Evolutionary conservation across 148 eudicot species (phyloP).

Genomic region (Oxyria digyna): DNA sequence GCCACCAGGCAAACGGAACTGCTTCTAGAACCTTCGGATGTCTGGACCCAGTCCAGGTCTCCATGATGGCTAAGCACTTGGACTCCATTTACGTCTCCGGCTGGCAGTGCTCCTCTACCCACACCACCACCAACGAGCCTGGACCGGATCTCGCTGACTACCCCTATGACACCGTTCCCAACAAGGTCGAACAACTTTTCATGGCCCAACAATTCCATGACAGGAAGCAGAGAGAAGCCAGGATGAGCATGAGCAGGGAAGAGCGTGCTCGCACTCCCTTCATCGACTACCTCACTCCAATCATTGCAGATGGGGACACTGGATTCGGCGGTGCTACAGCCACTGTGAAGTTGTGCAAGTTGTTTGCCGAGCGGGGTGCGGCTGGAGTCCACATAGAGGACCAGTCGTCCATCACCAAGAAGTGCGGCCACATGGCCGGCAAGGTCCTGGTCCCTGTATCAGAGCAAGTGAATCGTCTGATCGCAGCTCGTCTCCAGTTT

Average conservation of each 20-base stretch:
- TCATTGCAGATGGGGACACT: slow-evolving; percentile 76
- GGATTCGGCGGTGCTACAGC: slow-evolving; percentile 85
- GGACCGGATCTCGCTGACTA: slow-evolving; percentile 82
- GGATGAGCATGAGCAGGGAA: slow-evolving; percentile 56
- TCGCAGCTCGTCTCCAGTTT: slow-evolving; percentile 63
- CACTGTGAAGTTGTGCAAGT: slow-evolving; percentile 67
- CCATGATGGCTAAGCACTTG: slow-evolving; percentile 75
- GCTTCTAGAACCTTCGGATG: slow-evolving; percentile 71
- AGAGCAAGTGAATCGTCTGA: slow-evolving; percentile 65
- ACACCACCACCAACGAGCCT: slow-evolving; percentile 63
- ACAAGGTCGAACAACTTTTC: slow-evolving; percentile 58
- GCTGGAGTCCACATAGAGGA: slow-evolving; percentile 84
- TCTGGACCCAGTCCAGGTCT: slow-evolving; percentile 74
- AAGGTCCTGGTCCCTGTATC: slow-evolving; percentile 54
- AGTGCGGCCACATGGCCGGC: slow-evolving; percentile 84
- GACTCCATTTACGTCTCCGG: slow-evolving; percentile 79
- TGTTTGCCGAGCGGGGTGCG: slow-evolving; percentile 71
- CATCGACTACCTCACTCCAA: slow-evolving; percentile 60
- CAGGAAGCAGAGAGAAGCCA: slow-evolving; percentile 62
- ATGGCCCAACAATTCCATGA: slow-evolving; percentile 69
- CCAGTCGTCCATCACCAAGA: slow-evolving; percentile 68
- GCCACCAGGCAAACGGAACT: slow-evolving; percentile 58
- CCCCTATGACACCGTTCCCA: slow-evolving; percentile 76
- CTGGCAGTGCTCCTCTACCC: slow-evolving; percentile 85
- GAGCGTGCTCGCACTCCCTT: slow-evolving; percentile 55